Conservation (phyloP, 352 stramenopile genomes). For the Phytophthora pinifolia region DNA sequence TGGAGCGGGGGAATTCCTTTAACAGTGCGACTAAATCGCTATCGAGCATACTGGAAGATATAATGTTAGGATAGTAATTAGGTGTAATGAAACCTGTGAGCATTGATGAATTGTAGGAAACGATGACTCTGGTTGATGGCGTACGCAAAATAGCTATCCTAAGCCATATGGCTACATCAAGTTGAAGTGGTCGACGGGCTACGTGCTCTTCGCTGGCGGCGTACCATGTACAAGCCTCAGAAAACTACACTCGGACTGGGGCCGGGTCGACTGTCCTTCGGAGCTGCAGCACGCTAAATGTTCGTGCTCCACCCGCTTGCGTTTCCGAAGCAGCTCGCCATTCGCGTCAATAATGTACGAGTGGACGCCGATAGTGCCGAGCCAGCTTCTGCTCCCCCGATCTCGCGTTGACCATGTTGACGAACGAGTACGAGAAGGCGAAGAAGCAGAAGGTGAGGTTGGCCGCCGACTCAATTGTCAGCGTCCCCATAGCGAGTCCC, state of each 20-base stretch:
- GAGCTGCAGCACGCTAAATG: conserved; percentile 25
- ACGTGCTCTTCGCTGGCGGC: neutral
- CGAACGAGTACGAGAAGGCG: conserved; percentile 14
- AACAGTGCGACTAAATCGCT: neutral
- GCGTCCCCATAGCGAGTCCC: conserved; percentile 8
- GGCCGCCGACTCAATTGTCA: conserved; percentile 3
- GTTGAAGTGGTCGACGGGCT: neutral
- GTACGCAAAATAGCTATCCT: conserved; percentile 1
- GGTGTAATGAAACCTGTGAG: neutral
- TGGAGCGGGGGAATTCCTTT: conserved; percentile 1
- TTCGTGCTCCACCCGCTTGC: too few relatives aligned
- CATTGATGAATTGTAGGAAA: neutral
- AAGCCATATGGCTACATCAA: conserved; percentile 19
- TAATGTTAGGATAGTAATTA: neutral
- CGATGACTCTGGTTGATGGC: neutral
- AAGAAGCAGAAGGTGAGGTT: conserved; percentile 13
- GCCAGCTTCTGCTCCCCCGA: conserved; percentile 9
- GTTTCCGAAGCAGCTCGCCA: conserved; percentile 8
- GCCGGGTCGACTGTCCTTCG: conserved; percentile 10
- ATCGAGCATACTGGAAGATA: conserved; percentile 12
- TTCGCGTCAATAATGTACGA: conserved; percentile 12
- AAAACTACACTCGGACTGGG: conserved; percentile 3
- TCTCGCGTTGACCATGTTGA: conserved; percentile 12
- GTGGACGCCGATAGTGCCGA: conserved; percentile 2
- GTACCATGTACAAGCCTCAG: conserved; percentile 10